These are phyloP conservation scores for Monosporascus cannonballus DNA, from an alignment of 2,329 filamentous ascomycete genomes.

Conservation along the genomic window DNA sequence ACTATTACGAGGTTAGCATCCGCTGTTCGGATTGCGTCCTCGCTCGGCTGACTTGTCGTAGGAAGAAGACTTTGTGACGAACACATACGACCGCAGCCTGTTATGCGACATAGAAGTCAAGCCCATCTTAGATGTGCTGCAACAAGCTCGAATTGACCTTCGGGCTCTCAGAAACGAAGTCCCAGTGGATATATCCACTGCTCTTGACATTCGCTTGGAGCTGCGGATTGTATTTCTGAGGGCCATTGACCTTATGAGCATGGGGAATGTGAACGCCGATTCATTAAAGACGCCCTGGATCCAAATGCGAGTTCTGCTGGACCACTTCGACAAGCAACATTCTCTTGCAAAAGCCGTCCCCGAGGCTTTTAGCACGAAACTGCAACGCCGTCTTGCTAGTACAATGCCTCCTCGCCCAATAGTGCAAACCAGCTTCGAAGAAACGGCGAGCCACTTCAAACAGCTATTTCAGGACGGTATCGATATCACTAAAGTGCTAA, in stretches of 20 bases:
- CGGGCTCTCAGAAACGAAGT: slow-evolving; percentile 21
- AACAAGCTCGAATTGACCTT: slow-evolving; percentile 32
- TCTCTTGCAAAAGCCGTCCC: slow-evolving; percentile 58
- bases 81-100: slow-evolving; percentile 77
- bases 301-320: slow-evolving; percentile 44
- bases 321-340: slow-evolving; percentile 53
- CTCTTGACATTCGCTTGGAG: slow-evolving; percentile 58
- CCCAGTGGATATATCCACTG: slow-evolving; percentile 36
- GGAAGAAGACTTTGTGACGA: slow-evolving; percentile 96
- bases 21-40: background rate
- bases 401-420: slow-evolving; percentile 91
- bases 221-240: slow-evolving; percentile 60
- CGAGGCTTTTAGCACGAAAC: slow-evolving; percentile 81
- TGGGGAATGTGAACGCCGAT: slow-evolving; percentile 36
- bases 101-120: slow-evolving; percentile 56
- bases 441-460: slow-evolving; percentile 64
- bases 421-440: slow-evolving; percentile 66
- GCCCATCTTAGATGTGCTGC: slow-evolving; percentile 49
- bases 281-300: slow-evolving; percentile 46
- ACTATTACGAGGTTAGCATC: slow-evolving; percentile 74
- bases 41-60: slow-evolving; percentile 28
- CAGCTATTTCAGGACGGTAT: slow-evolving; percentile 67
- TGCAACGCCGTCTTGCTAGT: slow-evolving; percentile 87
- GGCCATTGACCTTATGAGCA: slow-evolving; percentile 42
- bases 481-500: slow-evolving; percentile 61